Conservation (phyloP, 1,284 basidiomycete genomes). For the Apiotrichum veenhuisii region DNA sequence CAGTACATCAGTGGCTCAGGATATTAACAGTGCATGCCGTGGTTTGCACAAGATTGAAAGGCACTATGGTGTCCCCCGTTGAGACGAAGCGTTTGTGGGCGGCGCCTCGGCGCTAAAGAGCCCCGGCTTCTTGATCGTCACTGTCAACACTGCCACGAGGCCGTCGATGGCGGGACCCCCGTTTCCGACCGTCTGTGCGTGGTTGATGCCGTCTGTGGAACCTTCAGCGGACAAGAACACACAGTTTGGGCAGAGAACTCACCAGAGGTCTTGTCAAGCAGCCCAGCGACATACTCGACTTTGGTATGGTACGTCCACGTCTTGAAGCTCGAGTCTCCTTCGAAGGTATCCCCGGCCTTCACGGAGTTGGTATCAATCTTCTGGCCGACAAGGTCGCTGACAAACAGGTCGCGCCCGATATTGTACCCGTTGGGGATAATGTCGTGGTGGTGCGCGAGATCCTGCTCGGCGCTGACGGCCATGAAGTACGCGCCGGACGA, state of each 20-base stretch:
- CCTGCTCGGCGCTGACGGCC: constrained; percentile 70
- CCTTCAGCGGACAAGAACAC: constrained; percentile 1
- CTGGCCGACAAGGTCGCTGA: constrained; percentile 61
- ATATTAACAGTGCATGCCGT: too few relatives aligned
- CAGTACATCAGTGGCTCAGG: too few relatives aligned
- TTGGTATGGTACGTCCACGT: constrained; percentile 68
- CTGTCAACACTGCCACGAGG: constrained; percentile 73
- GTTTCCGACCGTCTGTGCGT: constrained; percentile 61
- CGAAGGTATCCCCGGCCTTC: constrained; percentile 24
- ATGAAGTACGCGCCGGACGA: constrained; percentile 72
- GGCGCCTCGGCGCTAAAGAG: constrained; percentile 6
- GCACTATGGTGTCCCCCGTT: too few relatives aligned
- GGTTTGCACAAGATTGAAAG: too few relatives aligned
- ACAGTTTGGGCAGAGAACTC: constrained; percentile 6
- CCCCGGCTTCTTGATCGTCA: constrained; percentile 56
- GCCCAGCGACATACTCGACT: constrained; percentile 63
- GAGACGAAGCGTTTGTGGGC: too few relatives aligned
- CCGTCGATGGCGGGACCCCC: constrained; percentile 73
- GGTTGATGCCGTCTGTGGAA: constrained; percentile 68
- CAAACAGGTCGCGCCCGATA: constrained; percentile 66
- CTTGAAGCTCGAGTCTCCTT: constrained; percentile 6
- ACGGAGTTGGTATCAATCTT: constrained; percentile 58
- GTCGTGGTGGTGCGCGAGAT: constrained; percentile 59
- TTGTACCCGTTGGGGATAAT: constrained; percentile 62
- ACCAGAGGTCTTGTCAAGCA: constrained; percentile 63